Evolutionary conservation across 768 basidiomycete species (phyloP), one percentile per base, ranked within the genome.

Genomic region (Arthromyces matolae): DNA sequence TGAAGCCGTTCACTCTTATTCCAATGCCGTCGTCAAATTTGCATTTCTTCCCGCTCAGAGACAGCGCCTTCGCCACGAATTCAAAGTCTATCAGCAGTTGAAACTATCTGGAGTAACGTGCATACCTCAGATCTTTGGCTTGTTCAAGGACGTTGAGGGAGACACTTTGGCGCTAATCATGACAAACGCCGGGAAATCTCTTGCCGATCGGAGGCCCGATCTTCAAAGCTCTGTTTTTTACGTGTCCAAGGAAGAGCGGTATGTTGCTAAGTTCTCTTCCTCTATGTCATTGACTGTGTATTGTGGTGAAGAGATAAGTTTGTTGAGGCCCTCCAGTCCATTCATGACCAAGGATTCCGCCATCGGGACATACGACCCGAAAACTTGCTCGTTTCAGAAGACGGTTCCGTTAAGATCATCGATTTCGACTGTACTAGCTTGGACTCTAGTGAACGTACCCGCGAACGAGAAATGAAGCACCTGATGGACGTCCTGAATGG

Each of bases 341-440:
- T 60, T 8, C 63, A 64, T 31, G 38, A 45, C 2, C 60, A 55
- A 14, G 55, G 51, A 13, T 49, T 64, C 12, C 39, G 49, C 24
- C 58, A 64, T 28, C 32, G 54, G 24, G 63, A 64, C 39, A 41
- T 64, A 10, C 57, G 63, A n/a, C n/a, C n/a, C n/a, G n/a, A n/a
- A n/a, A n/a, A n/a, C n/a, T n/a, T n/a, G n/a, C n/a, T n/a, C n/a
- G n/a, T n/a, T n/a, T n/a, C n/a, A n/a, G n/a, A n/a, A n/a, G n/a
- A n/a, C n/a, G n/a, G n/a, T n/a, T n/a, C n/a, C n/a, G n/a, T n/a
- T n/a, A n/a, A n/a, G n/a, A n/a, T n/a, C n/a, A n/a, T n/a, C n/a
- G n/a, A n/a, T n/a, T n/a, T n/a, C n/a, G n/a, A n/a, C n/a, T n/a
- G n/a, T n/a, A n/a, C n/a, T n/a, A n/a, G n/a, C n/a, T n/a, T n/a